Evolutionary conservation across 2,329 filamentous ascomycete species (phyloP), one percentile per base, ranked within the genome.

Genomic region (Drechslerella stenobrocha): DNA sequence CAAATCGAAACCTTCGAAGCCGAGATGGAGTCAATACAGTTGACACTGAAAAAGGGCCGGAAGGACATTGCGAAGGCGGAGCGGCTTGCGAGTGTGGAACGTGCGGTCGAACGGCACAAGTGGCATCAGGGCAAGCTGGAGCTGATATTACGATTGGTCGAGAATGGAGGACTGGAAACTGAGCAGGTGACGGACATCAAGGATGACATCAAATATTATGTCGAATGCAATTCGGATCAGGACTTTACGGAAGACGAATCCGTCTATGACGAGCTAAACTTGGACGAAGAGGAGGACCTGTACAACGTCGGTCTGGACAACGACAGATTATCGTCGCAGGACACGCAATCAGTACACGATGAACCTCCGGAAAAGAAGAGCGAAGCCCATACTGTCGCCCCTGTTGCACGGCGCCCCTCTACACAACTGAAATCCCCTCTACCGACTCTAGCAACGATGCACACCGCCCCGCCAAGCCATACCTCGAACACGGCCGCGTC

Each of bases 101-200:
- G 83, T 67, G 81, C 87, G 73, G 90, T 91, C 72, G 93, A 98
- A 76, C 85, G 88, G 73, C 92, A 97, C 80, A 96, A 96, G 78
- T 97, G 90, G 88, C 93, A 98, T 76, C 88, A 95, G 75, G 84
- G 85, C 71, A 96, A 95, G 76, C 81, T 98, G 70, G 93, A 98
- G 78, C 81, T 97, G 63, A 85, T 97, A 74, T 84, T 92, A 73
- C 85, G 93, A 72, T 89, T 90, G 24, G 79, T 98, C 71, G 91
- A 97, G 75, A 98, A 98, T 75, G 92, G 90, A 60, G 89, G 87
- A 70, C 84, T 97, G 72, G 92, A 97, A 61, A 83, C 87, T 18
- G 88, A 91, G 3, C 86, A 93, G 76, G 91, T 98, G 72, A 87
- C 84, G 70, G 89, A 93, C 1, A 80, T 97, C 55, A 89, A 96